A percentile compares a stretch with the other conserved stretches of the same genome.
Conservation (phyloP, 371 early-diverging fungal species). For the Mucor plumbeus region DNA sequence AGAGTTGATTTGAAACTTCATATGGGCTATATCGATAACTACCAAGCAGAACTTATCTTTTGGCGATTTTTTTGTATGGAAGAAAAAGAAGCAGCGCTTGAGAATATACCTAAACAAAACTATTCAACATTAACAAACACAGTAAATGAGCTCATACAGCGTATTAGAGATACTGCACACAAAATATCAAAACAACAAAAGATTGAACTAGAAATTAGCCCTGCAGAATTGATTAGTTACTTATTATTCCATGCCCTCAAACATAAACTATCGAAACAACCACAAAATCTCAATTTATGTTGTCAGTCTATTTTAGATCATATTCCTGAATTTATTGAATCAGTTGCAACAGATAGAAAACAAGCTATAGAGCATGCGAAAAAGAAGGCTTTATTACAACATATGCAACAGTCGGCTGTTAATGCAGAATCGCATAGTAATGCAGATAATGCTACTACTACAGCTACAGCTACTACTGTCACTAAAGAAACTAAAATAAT, state of each 20-base stretch:
- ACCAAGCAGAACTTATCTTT: conserved; percentile 71
- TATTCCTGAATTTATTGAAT: conserved; percentile 21
- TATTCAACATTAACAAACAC: conserved; percentile 4
- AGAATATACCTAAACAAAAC: conserved; percentile 21
- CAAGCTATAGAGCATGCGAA: conserved; percentile 32
- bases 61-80: conserved; percentile 46
- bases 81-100: conserved; percentile 7
- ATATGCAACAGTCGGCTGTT: not conserved
- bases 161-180: conserved; percentile 12
- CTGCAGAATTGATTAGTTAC: conserved; percentile 43
- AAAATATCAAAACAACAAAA: not conserved
- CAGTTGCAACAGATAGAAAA: conserved; percentile 22
- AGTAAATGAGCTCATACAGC: conserved; percentile 12
- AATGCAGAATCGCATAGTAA: not conserved
- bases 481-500: not conserved
- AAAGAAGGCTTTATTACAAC: conserved; percentile 5
- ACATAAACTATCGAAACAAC: conserved; percentile 13
- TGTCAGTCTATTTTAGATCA: conserved; percentile 19
- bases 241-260: conserved; percentile 23
- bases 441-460: not conserved
- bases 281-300: not conserved
- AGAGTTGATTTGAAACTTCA: conserved; percentile 89
- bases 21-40: conserved; percentile 75
- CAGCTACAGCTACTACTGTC: not conserved
- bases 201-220: conserved; percentile 33